Base-by-base conservation (phyloP, 441 rosid genomes). In the Biscutella auriculata region DNA sequence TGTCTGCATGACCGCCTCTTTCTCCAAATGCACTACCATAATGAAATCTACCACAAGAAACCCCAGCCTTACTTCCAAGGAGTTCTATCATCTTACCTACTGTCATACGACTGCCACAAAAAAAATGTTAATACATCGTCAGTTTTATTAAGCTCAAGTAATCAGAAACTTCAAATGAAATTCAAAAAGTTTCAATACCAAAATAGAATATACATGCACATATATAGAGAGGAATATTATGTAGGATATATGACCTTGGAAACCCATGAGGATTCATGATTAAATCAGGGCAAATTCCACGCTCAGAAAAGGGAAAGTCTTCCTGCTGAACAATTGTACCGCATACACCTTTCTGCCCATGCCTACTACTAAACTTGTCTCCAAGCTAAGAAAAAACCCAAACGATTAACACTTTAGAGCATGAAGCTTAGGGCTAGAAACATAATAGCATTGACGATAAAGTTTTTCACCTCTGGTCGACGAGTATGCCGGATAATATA, bases 191-290 rank as follows among this genome's bases (percentile, higher is more conserved):
- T 14, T 34, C 17, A 21, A 65, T 44, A 45, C 25, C 47, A 37
- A 13, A 10, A 58, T 6, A 41, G n/a, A 51, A 30, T 19, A 2
- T 19, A 19, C 13, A 19, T 19, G 4, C 23, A 19, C 23, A 19
- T 19, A 19, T 2, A 32, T 42, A 12, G 26, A 52, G 37, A 60
- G 5, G 42, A 9, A n/a, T 29, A 21, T 53, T 40, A 45, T 33
- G 8, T 17, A 46, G 32, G 10, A 12, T 21, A 27, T 12, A n/a
- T 57, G 60, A 86, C 97, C 98, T 89, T 48, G 99, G 99, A 73
- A 93, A 93, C 19, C 99, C 97, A 82, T 93, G 97, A 60, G 97
- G 99, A 50, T 93, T 93, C 96, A 93, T 93, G 58, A 89, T 93
- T 60, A 93, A 74, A 79, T 93, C 99, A 60, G 97, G 93, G 70